Percentiles rank a stretch among this genome's conserved stretches.
phyloP scores from a whole-genome alignment of 768 basidiomycete genomes.

The Mycena alexandri region DNA sequence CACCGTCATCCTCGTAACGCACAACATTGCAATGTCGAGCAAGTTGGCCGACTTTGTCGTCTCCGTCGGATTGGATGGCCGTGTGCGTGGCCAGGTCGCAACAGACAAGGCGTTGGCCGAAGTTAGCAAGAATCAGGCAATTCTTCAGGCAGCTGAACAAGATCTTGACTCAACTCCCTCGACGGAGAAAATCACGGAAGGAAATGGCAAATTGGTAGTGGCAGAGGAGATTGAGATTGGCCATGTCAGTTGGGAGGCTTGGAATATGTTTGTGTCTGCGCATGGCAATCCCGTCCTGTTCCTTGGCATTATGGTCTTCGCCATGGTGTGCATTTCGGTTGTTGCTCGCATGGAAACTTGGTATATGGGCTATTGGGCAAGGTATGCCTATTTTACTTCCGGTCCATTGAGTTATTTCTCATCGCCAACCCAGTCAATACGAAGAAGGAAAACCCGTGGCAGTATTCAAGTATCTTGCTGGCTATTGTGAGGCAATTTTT shows the following conservation, averaged over 20 bases:
- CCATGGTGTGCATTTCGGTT: slow-evolving; percentile 52
- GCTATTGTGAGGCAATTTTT: too few relatives aligned
- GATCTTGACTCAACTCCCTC: slow-evolving; percentile 36
- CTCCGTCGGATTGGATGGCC: slow-evolving; percentile 69
- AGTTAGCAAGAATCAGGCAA: slow-evolving; percentile 56
- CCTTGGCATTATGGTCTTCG: neutral
- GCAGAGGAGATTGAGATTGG: slow-evolving; percentile 74
- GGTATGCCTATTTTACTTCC: too few relatives aligned
- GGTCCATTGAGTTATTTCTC: too few relatives aligned
- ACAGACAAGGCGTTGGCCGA: slow-evolving; percentile 53
- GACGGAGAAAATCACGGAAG: slow-evolving; percentile 41
- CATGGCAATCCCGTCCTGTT: slow-evolving; percentile 36
- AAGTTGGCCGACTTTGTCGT: slow-evolving; percentile 72
- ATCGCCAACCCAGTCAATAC: too few relatives aligned
- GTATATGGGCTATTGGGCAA: too few relatives aligned
- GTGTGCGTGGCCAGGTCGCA: slow-evolving; percentile 59
- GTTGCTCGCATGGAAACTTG: neutral
- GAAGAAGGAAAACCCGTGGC: too few relatives aligned
- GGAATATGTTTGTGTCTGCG: slow-evolving; percentile 37
- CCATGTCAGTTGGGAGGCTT: slow-evolving; percentile 61
- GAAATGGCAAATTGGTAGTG: slow-evolving; percentile 68
- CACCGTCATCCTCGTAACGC: slow-evolving; percentile 84
- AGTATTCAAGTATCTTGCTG: too few relatives aligned
- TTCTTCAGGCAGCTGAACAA: slow-evolving; percentile 44
- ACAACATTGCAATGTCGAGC: slow-evolving; percentile 60